These are phyloP conservation scores for Cyberlindnera veronae DNA, from an alignment of 805 yeast species.

Conservation along the genomic window DNA sequence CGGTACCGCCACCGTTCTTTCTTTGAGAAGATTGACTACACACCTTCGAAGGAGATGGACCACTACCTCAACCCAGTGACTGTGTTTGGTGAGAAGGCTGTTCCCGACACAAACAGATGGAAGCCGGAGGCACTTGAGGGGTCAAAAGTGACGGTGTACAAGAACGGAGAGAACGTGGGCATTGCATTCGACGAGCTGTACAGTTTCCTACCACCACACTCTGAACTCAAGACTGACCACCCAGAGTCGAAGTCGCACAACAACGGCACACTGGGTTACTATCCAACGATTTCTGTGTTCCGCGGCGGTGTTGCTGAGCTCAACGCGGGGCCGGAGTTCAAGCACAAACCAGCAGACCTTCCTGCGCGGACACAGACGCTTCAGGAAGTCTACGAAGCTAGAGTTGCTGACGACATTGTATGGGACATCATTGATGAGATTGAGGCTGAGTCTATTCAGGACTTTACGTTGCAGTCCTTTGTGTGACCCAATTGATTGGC, in stretches of 20 bases:
- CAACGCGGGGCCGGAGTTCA: slow-evolving; percentile 65
- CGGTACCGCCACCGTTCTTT: slow-evolving; percentile 71
- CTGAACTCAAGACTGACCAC: slow-evolving; percentile 42
- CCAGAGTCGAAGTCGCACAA: slow-evolving; percentile 48
- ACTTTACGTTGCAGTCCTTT: slow-evolving; percentile 7
- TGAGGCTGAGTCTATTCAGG: slow-evolving; percentile 53
- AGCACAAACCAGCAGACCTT: slow-evolving; percentile 38
- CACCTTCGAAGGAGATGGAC: slow-evolving; percentile 64
- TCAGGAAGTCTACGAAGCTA: slow-evolving; percentile 59
- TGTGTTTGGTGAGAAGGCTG: slow-evolving; percentile 65
- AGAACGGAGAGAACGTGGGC: slow-evolving; percentile 72
- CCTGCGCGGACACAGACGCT: slow-evolving; percentile 43
- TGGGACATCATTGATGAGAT: slow-evolving; percentile 87
- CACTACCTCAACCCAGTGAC: slow-evolving; percentile 71
- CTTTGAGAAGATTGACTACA: slow-evolving; percentile 83
- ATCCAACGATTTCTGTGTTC: slow-evolving; percentile 83
- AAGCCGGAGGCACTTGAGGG: slow-evolving; percentile 46
- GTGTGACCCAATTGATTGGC: neutral
- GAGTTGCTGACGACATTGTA: slow-evolving; percentile 73
- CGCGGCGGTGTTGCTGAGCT: slow-evolving; percentile 72
- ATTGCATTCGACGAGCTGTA: slow-evolving; percentile 62
- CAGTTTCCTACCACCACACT: slow-evolving; percentile 77
- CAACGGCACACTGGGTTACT: slow-evolving; percentile 87
- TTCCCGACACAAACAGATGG: slow-evolving; percentile 46
- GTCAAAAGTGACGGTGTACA: slow-evolving; percentile 65